These are phyloP conservation scores for Jaltomata sinuosa DNA, from an alignment of 257 asterid species.

Conservation along the genomic window DNA sequence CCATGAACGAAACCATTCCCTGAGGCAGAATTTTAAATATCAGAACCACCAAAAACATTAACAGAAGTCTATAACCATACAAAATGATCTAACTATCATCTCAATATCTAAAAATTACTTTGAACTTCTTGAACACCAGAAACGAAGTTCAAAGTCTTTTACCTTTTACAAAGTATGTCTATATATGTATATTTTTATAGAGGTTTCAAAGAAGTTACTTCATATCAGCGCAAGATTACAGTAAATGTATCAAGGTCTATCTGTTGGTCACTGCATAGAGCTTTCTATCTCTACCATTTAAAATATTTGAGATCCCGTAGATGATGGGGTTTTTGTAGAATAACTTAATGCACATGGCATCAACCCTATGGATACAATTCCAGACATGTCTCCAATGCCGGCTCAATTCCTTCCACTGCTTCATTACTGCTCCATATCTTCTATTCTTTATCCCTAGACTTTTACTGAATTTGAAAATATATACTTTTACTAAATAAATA, in stretches of 20 bases:
- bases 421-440: not conserved
- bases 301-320: not conserved
- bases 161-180: not conserved
- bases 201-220: not conserved
- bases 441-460: not conserved
- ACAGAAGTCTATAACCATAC: not conserved
- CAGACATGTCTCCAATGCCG: not conserved
- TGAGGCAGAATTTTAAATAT: constrained; percentile 19
- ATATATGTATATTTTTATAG: not conserved
- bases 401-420: not conserved
- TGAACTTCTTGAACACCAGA: not conserved
- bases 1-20: constrained; percentile 76
- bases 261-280: not conserved
- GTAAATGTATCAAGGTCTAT: not conserved
- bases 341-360: not conserved
- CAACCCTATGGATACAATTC: not conserved
- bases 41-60: not conserved
- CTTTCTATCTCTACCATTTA: not conserved
- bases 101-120: not conserved
- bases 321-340: not conserved
- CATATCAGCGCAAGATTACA: not conserved
- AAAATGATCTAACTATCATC: not conserved
- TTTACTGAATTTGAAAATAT: not conserved
- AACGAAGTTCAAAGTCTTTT: not conserved
- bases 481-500: not conserved